Base-by-base conservation (phyloP, 2,329 filamentous ascomycete genomes). In the Ceratocystis diversiconidia region DNA sequence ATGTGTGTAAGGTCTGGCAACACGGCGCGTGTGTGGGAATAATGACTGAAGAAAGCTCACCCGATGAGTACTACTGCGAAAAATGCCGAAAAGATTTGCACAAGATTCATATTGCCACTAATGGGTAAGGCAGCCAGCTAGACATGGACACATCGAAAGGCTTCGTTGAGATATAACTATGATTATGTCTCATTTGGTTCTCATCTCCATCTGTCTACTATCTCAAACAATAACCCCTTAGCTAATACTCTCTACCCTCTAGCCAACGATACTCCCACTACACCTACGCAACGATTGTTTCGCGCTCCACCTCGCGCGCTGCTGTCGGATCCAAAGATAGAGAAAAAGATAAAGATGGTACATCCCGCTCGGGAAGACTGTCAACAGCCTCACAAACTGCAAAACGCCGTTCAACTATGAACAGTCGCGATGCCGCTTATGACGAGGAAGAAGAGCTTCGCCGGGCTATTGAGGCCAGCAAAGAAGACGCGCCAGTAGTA, bases 51-150 rank as follows among this genome's bases (percentile, higher is more conserved):
- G 87, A 89, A 70, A 87, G 88, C 74, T 92, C 90, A 70, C 94
- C 94, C 8, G 92, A 97, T 65, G 92, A 97, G 75, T 99, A 99
- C 78, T 99, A 94, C 73, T 99, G 94, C 77, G 94, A 99, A 77
- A 84, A 90, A 75, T 99, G 94, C 77, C 86, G 89, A 70, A 91
- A 91, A 73, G 91, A 96, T 73, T 81, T 95, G 63, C 94, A 99
- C 79, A 90, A 86, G 73, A 86, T 96, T 69, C 86, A 85, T 71
- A 85, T 81, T 65, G 89, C 90, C 70, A 80, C 82, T 71, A 94
- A 92, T 79, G 92, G 92, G 94, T 97, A 82, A 79, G 89, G 79
- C 22, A 69, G 52, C 52, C 22, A 30, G 22, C 22, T 25, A 15
- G 52, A 5, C 22, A 28, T 32, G 5, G 19, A 25, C 50, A 25